Evolutionary conservation across 768 basidiomycete genomes (phyloP), one percentile per base, ranked within the genome.

Genomic region (Gelatoporia subvermispora): DNA sequence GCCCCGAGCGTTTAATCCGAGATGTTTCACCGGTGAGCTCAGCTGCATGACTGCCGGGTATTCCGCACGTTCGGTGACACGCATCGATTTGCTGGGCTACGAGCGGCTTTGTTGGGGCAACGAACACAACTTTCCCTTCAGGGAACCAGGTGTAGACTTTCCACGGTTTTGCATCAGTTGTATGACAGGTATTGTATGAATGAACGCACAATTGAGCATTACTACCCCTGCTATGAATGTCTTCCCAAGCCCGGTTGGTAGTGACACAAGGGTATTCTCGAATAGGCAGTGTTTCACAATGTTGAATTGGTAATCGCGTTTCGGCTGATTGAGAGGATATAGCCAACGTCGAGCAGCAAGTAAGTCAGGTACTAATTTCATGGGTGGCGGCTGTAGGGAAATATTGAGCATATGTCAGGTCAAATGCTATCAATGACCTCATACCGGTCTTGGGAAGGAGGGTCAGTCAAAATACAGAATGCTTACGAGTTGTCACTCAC

Each of bases 221-320:
- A 99, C 79, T 2, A 91, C 92, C 1, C 95, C 93, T 3, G 96
- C 96, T 51, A 99, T 88, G 60, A 99, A 98, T 0, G 96, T 99
- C 70, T 99, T 99, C 15, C 96, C 96, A 11, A 98, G 71, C 39
- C 96, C 96, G 0, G 96, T 99, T 2, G 96, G 96, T 13, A 99
- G 70, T 0, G 93, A 88, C 23, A 97, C 93, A 8, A 99, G 78
- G 7, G 91, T 89, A 61, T 99, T 98, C 21, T 97, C 88, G 60
- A 88, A 92, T 20, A 99, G 74, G 57, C 84, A 88, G 24, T 80
- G 75, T 59, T 77, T 82, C 49, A 92, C 86, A 50, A 99, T 97
- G 50, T 96, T 95, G 63, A 77, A 94, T 58, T 99, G 96, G 60
- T 98, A 99, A 56, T 89, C 87, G 53, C 96, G 86, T 57, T 89